These are phyloP conservation scores for Ballota nigra DNA, from an alignment of 257 asterid genomes.

Conservation along the genomic window DNA sequence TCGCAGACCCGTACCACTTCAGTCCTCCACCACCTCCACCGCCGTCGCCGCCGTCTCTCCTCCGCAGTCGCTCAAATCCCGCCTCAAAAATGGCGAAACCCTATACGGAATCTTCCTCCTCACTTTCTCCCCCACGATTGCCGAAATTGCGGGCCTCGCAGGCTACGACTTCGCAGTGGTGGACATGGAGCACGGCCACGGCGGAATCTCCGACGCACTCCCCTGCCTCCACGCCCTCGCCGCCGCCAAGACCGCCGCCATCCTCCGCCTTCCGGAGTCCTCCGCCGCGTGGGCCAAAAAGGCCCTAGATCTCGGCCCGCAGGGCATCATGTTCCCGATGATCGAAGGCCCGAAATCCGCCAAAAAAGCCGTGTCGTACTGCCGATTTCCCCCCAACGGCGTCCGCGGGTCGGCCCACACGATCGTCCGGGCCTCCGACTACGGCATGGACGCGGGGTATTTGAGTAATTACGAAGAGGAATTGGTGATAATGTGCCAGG, in stretches of 20 bases:
- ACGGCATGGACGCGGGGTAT: constrained; percentile 74
- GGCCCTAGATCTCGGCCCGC: constrained; percentile 89
- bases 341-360: constrained; percentile 69
- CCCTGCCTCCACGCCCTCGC: constrained; percentile 72
- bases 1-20: constrained; percentile 4
- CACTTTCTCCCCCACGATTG: constrained; percentile 70
- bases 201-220: constrained; percentile 69
- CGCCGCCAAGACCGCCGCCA: constrained; percentile 63
- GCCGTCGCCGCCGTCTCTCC: constrained; percentile 13
- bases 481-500: constrained; percentile 76
- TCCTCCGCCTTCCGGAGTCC: constrained; percentile 73
- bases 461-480: constrained; percentile 64
- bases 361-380: constrained; percentile 61
- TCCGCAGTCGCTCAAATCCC: constrained; percentile 51
- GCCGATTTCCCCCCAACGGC: constrained; percentile 73
- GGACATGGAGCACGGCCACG: constrained; percentile 93
- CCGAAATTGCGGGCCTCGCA: constrained; percentile 75
- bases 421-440: constrained; percentile 67
- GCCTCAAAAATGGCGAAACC: constrained; percentile 64
- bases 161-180: constrained; percentile 83
- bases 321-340: constrained; percentile 92
- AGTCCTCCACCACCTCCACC: constrained; percentile 22
- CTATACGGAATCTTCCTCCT: constrained; percentile 81
- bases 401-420: constrained; percentile 87
- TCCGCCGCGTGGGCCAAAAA: constrained; percentile 75